phyloP scores from a whole-genome alignment of 139 green algal species.

The Pseudopediastrum boryanum region DNA sequence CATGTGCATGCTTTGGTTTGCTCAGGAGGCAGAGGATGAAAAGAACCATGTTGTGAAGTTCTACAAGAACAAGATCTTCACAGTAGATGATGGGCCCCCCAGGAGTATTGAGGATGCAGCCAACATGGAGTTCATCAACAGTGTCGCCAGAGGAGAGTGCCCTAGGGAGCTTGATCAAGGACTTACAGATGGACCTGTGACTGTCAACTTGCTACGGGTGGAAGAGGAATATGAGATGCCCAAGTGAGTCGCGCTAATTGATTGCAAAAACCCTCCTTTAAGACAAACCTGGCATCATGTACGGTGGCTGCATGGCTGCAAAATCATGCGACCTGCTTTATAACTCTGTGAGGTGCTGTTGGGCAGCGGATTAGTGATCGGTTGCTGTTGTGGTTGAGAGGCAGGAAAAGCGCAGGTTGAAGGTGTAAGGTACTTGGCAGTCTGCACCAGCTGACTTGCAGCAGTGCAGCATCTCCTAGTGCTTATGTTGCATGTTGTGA shows the following conservation, averaged over 20 bases:
- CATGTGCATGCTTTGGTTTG: background rate
- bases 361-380: too few relatives aligned
- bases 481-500: too few relatives aligned
- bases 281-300: too few relatives aligned
- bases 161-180: slow-evolving; percentile 42
- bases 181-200: slow-evolving; percentile 48
- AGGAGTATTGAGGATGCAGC: slow-evolving; percentile 67
- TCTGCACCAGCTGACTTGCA: too few relatives aligned
- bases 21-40: slow-evolving; percentile 15
- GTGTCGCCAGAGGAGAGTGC: slow-evolving; percentile 54
- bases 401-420: too few relatives aligned
- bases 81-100: slow-evolving; percentile 73
- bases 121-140: slow-evolving; percentile 77
- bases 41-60: slow-evolving; percentile 81
- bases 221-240: slow-evolving; percentile 75
- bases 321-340: too few relatives aligned
- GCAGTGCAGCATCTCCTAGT: too few relatives aligned
- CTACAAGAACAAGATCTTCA: slow-evolving; percentile 85
- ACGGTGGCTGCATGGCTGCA: too few relatives aligned
- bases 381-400: too few relatives aligned
- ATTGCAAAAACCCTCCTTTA: too few relatives aligned
- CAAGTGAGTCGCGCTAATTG: slow-evolving; percentile 46
- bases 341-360: too few relatives aligned
- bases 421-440: too few relatives aligned
- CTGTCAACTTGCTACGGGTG: slow-evolving; percentile 85